Evolutionary conservation across 2,329 filamentous ascomycete species (phyloP).

Genomic region (Epichloe glyceriae): DNA sequence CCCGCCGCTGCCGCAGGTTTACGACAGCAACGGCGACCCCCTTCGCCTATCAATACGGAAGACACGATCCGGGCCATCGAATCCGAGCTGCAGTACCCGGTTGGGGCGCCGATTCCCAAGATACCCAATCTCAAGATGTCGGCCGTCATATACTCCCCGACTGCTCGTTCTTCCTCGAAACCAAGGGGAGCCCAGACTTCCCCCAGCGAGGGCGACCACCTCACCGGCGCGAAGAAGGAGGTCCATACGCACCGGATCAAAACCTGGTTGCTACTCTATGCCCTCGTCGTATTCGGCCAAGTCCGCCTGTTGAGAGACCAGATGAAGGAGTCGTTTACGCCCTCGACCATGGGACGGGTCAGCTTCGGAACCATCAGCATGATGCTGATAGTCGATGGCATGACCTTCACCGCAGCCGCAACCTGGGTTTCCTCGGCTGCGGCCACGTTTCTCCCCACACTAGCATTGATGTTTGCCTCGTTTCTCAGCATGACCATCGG

Average conservation of each 20-base stretch:
- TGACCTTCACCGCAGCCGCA: conserved; percentile 43
- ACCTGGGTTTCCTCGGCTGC: conserved; percentile 43
- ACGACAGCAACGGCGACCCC: conserved; percentile 13
- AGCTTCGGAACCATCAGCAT: conserved; percentile 50
- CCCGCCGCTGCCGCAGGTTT: conserved; percentile 31
- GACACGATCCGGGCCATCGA: conserved; percentile 43
- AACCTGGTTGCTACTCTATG: conserved; percentile 44
- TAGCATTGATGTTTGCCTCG: conserved; percentile 36
- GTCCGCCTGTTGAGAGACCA: conserved; percentile 49
- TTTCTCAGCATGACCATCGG: conserved; percentile 46
- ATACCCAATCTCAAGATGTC: conserved; percentile 49
- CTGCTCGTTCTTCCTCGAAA: conserved; percentile 53
- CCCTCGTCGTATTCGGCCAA: conserved; percentile 45
- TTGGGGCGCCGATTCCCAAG: conserved; percentile 42
- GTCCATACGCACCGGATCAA: conserved; percentile 43
- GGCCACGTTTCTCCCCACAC: conserved; percentile 42
- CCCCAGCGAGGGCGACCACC: conserved; percentile 39
- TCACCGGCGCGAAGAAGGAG: conserved; percentile 49
- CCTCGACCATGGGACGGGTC: conserved; percentile 52
- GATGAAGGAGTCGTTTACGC: conserved; percentile 53
- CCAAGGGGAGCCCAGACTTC: conserved; percentile 47
- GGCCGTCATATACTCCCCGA: conserved; percentile 55
- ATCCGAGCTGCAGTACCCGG: conserved; percentile 47
- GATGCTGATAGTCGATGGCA: conserved; percentile 50
- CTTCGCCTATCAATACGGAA: conserved; percentile 21